These are phyloP conservation scores for Coemansia sp. DNA, from an alignment of 192 early-diverging fungal species.

Conservation along the genomic window DNA sequence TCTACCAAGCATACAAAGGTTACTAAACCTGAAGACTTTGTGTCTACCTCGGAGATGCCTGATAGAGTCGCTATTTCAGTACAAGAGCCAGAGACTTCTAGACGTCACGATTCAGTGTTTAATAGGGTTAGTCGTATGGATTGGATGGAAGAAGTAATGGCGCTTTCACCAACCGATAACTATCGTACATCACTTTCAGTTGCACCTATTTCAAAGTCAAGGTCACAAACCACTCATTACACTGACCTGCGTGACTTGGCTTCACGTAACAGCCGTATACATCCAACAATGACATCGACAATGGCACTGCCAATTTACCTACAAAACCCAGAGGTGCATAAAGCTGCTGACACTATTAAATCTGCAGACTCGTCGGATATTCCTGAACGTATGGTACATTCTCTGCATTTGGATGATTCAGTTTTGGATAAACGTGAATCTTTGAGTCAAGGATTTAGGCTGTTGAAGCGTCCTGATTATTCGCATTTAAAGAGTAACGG, in stretches of 20 bases:
- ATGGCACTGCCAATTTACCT: slow-evolving; percentile 19
- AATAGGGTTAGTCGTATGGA: slow-evolving; percentile 27
- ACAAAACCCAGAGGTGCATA: neutral
- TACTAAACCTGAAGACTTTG: neutral
- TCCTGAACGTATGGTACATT: slow-evolving; percentile 22
- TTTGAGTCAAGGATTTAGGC: slow-evolving; percentile 4
- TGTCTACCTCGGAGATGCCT: too few relatives aligned
- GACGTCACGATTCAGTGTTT: slow-evolving; percentile 22
- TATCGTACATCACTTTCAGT: slow-evolving; percentile 32
- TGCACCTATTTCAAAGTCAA: neutral
- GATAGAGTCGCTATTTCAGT: neutral
- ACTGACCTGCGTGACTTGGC: slow-evolving; percentile 30
- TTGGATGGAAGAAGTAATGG: slow-evolving; percentile 50
- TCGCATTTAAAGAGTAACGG: slow-evolving; percentile 4
- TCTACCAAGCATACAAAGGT: neutral
- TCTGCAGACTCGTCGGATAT: neutral
- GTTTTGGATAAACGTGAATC: slow-evolving; percentile 13
- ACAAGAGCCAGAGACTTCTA: neutral
- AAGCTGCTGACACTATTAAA: neutral
- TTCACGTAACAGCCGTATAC: slow-evolving; percentile 36
- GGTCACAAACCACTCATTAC: slow-evolving; percentile 11
- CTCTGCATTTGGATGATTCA: slow-evolving; percentile 13
- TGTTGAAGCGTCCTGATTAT: slow-evolving; percentile 27
- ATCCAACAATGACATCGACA: slow-evolving; percentile 1
- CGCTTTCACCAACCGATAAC: slow-evolving; percentile 31